A percentile compares a stretch with the other conserved stretches of the same genome.
Evolutionary conservation across 2,329 filamentous ascomycete species (phyloP).

Genomic region (Alternaria brassicae): DNA sequence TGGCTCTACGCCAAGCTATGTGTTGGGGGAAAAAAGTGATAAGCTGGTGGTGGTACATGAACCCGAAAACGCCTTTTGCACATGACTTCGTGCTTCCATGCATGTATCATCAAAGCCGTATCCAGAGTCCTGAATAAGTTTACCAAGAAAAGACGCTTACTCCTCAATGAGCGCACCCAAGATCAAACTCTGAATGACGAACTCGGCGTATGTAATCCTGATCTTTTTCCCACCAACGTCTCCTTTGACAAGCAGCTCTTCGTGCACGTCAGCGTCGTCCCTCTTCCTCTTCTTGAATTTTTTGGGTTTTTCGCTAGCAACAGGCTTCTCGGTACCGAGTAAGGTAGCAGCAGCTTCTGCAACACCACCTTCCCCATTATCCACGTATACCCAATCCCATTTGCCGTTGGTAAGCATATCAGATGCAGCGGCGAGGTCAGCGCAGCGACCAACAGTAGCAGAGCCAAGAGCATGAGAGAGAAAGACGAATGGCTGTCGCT

Average conservation of each 20-base stretch:
- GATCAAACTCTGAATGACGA: conserved; percentile 92
- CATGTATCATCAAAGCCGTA: background rate
- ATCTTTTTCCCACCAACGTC: conserved; percentile 60
- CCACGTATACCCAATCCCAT: conserved; percentile 83
- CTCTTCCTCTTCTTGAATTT: conserved; percentile 51
- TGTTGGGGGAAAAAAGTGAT: background rate
- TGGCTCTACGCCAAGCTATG: background rate
- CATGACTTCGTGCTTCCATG: background rate
- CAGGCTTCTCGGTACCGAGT: conserved; percentile 42
- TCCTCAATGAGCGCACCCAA: conserved; percentile 78
- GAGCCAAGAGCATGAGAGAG: conserved; percentile 81
- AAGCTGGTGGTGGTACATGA: conserved; percentile 1
- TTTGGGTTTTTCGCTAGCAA: conserved; percentile 32
- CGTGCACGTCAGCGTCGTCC: conserved; percentile 39
- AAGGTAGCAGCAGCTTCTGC: conserved; percentile 62
- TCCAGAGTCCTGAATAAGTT: background rate
- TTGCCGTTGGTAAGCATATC: conserved; percentile 63
- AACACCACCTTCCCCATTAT: conserved; percentile 68
- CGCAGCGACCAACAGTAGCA: conserved; percentile 67
- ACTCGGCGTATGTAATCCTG: conserved; percentile 79
- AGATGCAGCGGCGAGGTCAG: conserved; percentile 70
- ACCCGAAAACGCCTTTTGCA: background rate
- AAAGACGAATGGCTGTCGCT: conserved; percentile 77
- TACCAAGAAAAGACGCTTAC: conserved; percentile 7
- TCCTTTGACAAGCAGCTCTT: conserved; percentile 38